A percentile compares a stretch with the other conserved stretches of the same genome.
These are phyloP conservation scores for Diplodia corticola DNA, from an alignment of 2,329 filamentous ascomycete species.

Conservation along the genomic window DNA sequence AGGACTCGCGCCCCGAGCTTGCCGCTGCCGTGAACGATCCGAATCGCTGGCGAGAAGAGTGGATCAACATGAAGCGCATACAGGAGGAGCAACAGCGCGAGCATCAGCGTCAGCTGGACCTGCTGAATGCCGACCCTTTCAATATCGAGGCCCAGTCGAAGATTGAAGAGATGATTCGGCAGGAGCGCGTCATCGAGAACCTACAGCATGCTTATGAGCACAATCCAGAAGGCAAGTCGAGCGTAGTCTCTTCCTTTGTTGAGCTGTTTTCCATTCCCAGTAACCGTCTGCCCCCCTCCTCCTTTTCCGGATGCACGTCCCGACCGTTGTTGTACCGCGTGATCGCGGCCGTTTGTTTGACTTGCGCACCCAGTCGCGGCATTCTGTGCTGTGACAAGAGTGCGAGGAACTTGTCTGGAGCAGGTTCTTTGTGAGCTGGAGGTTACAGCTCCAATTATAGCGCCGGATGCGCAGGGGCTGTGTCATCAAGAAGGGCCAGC, in stretches of 20 bases:
- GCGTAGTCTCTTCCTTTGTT: constrained; percentile 13
- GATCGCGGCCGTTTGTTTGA: constrained; percentile 3
- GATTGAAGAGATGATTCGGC: constrained; percentile 96
- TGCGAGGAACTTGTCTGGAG: constrained; percentile 3
- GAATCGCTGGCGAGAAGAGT: constrained; percentile 71
- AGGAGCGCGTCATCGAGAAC: constrained; percentile 93
- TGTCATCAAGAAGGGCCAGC: constrained; percentile 14
- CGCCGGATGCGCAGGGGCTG: constrained; percentile 16
- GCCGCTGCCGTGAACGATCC: constrained; percentile 75
- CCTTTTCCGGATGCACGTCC: neutral
- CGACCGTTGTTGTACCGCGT: constrained; percentile 13
- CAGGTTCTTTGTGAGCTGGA: constrained; percentile 11
- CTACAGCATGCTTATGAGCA: constrained; percentile 95
- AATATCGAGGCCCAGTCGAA: constrained; percentile 86
- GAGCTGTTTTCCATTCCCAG: neutral
- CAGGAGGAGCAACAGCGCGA: constrained; percentile 65
- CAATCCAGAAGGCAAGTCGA: constrained; percentile 81
- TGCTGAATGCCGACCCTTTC: constrained; percentile 91
- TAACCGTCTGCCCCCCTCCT: neutral
- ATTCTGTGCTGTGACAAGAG: neutral
- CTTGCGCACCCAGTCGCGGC: constrained; percentile 1
- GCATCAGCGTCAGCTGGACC: constrained; percentile 78
- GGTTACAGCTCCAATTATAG: constrained; percentile 17
- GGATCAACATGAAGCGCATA: constrained; percentile 65
- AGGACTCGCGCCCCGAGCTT: constrained; percentile 72